A percentile compares a stretch with the other conserved stretches of the same genome.
phyloP scores from a whole-genome alignment of 2,329 filamentous ascomycete species.

The Ascocoryne sarcoides region DNA sequence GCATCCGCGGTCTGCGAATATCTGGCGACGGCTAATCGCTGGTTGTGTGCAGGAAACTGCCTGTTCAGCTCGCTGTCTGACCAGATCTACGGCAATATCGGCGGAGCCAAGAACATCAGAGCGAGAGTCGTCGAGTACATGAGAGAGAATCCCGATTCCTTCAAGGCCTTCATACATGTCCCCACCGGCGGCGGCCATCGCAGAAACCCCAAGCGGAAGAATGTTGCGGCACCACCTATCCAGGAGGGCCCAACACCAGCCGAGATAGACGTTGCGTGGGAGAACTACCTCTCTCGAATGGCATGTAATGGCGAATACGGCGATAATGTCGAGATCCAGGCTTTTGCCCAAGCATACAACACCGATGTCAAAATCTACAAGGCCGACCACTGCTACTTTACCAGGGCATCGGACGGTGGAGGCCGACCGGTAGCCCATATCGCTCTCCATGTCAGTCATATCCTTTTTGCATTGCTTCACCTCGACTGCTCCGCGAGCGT shows the following conservation, averaged over 20 bases:
- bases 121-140: constrained; percentile 52
- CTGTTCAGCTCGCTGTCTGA: constrained; percentile 61
- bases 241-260: constrained; percentile 39
- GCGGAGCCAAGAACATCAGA: constrained; percentile 49
- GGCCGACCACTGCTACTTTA: constrained; percentile 39
- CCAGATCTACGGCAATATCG: constrained; percentile 54
- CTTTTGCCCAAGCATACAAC: constrained; percentile 53
- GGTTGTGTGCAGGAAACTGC: constrained; percentile 49
- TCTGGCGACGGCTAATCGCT: constrained; percentile 7
- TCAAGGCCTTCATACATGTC: constrained; percentile 54
- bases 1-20: too few relatives aligned
- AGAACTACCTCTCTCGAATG: constrained; percentile 50
- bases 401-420: constrained; percentile 29
- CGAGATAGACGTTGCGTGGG: constrained; percentile 43
- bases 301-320: constrained; percentile 52
- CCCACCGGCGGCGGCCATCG: constrained; percentile 44
- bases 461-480: constrained; percentile 2
- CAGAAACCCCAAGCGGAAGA: constrained; percentile 45
- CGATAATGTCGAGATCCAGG: constrained; percentile 58
- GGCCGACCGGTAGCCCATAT: constrained; percentile 40
- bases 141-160: constrained; percentile 49
- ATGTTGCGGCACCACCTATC: constrained; percentile 34
- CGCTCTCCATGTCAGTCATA: constrained; percentile 51
- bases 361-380: constrained; percentile 53
- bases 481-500: too few relatives aligned